These are phyloP conservation scores for Torulaspora franciscae DNA, from an alignment of 805 yeast species.

Conservation along the genomic window DNA sequence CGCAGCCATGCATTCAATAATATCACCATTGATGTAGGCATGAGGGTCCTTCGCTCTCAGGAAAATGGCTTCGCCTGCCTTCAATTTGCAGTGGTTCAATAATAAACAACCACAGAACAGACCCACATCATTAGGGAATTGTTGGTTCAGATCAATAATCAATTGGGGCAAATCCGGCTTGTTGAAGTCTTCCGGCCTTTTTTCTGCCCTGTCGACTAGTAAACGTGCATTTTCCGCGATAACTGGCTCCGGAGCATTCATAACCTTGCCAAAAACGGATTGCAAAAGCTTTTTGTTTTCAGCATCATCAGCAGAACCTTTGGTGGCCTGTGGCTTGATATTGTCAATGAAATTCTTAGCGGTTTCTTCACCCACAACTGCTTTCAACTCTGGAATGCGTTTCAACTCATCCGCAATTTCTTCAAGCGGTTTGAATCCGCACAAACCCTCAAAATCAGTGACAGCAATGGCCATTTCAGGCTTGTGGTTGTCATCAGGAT, in stretches of 20 bases:
- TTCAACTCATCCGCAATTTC: slow-evolving; percentile 66
- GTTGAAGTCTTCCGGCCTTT: slow-evolving; percentile 53
- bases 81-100: slow-evolving; percentile 78
- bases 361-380: slow-evolving; percentile 60
- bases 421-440: slow-evolving; percentile 90
- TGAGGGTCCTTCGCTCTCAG: slow-evolving; percentile 96
- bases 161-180: slow-evolving; percentile 59
- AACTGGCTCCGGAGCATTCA: slow-evolving; percentile 68
- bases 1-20: slow-evolving; percentile 99
- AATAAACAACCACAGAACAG: slow-evolving; percentile 91
- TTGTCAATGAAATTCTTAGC: slow-evolving; percentile 50
- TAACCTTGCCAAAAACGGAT: slow-evolving; percentile 70
- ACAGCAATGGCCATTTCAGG: slow-evolving; percentile 99
- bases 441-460: slow-evolving; percentile 93
- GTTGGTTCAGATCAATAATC: slow-evolving; percentile 70
- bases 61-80: slow-evolving; percentile 93
- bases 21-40: slow-evolving; percentile 95
- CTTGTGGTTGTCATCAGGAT: slow-evolving; percentile 97
- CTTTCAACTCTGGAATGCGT: slow-evolving; percentile 70
- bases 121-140: slow-evolving; percentile 92
- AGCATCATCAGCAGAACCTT: slow-evolving; percentile 50
- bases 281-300: slow-evolving; percentile 64
- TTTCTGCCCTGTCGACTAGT: slow-evolving; percentile 60
- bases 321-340: slow-evolving; percentile 41
- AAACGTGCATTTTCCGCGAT: slow-evolving; percentile 55